phyloP scores from a whole-genome alignment of 805 yeast species.

The Myxozyma melibiosi region DNA sequence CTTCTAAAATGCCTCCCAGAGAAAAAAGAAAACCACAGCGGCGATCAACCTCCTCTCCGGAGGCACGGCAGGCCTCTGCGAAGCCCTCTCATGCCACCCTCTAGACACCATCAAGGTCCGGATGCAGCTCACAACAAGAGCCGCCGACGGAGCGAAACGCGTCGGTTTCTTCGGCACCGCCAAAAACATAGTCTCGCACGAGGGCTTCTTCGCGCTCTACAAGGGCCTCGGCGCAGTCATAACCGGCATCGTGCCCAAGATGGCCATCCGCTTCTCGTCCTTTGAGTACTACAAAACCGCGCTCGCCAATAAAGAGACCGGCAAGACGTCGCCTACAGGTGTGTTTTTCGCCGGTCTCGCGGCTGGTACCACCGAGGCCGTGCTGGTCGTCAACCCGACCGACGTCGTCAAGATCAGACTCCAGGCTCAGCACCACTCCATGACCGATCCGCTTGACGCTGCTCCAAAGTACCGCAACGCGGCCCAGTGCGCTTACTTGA shows the following conservation, averaged over 20 bases:
- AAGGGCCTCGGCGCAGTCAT: slow-evolving; percentile 97
- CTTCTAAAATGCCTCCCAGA: slow-evolving; percentile 13
- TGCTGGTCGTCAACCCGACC: slow-evolving; percentile 92
- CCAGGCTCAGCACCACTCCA: slow-evolving; percentile 91
- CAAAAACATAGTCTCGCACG: slow-evolving; percentile 70
- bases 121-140: slow-evolving; percentile 84
- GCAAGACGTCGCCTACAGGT: slow-evolving; percentile 62
- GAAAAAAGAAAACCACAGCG: slow-evolving; percentile 33
- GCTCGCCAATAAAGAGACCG: slow-evolving; percentile 46
- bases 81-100: slow-evolving; percentile 97
- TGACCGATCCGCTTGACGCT: slow-evolving; percentile 75
- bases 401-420: slow-evolving; percentile 95
- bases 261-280: slow-evolving; percentile 96
- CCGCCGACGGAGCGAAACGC: slow-evolving; percentile 54
- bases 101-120: slow-evolving; percentile 95
- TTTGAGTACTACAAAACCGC: slow-evolving; percentile 82
- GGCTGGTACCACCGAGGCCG: slow-evolving; percentile 97
- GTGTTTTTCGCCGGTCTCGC: slow-evolving; percentile 93
- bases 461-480: slow-evolving; percentile 87
- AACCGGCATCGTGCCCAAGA: slow-evolving; percentile 95
- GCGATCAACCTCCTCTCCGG: slow-evolving; percentile 59
- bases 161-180: slow-evolving; percentile 90
- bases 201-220: slow-evolving; percentile 82
- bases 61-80: slow-evolving; percentile 95
- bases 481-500: slow-evolving; percentile 81